Conservation (phyloP, 768 basidiomycete species). For the Tricholoma flavovirens region DNA sequence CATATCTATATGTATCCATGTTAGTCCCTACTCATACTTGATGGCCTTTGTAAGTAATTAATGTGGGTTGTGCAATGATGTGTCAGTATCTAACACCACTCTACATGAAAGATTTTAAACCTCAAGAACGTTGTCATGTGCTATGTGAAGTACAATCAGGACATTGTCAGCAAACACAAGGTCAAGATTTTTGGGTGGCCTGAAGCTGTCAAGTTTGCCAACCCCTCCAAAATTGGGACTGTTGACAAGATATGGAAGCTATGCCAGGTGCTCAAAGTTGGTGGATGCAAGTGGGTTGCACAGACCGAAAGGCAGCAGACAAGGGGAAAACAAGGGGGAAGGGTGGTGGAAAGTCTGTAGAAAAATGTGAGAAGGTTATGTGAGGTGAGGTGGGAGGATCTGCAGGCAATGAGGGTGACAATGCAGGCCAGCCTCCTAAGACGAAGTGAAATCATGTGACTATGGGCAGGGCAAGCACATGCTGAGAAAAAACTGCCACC, state of each 20-base stretch:
- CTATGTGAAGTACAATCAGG: not conserved
- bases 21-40: not conserved
- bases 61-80: too few species aligned
- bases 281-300: not conserved
- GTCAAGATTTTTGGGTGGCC: not conserved
- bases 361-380: not conserved
- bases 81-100: too few species aligned
- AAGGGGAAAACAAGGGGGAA: too few species aligned
- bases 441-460: not conserved
- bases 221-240: too few species aligned
- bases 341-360: not conserved
- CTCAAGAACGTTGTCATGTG: not conserved
- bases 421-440: not conserved
- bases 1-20: too few species aligned
- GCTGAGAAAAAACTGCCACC: not conserved
- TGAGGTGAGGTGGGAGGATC: not conserved
- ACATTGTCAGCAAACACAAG: not conserved
- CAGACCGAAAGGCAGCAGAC: not conserved
- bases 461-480: not conserved
- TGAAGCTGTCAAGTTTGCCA: not conserved
- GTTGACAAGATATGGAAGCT: not conserved
- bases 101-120: too few species aligned
- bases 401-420: not conserved
- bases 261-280: not conserved
- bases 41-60: not conserved